Base-by-base conservation (phyloP, 2,329 filamentous ascomycete genomes). In the Trichothecium sympodiale region DNA sequence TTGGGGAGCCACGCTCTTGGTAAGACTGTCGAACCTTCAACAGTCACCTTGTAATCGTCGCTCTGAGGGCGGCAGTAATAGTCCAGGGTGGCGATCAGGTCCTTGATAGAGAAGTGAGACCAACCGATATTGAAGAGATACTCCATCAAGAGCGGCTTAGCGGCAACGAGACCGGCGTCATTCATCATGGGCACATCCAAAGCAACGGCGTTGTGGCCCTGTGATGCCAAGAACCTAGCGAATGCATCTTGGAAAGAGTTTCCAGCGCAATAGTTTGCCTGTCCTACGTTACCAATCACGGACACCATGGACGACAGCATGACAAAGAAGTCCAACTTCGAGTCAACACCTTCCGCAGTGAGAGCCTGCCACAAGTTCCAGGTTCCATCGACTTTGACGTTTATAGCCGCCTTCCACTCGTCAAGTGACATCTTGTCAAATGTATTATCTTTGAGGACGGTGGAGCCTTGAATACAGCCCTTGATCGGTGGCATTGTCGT, bases 311-410 rank as follows among this genome's bases (percentile, higher is more conserved):
- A 65, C 2, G 57, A 61, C 4, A 59, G 39, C 42, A 56, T 44
- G 33, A 59, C 37, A 41, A 62, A 64, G 46, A 67, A 64, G 43
- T 61, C 57, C 10, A 61, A 37, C 6, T 5, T 39, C 36, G n/a
- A 23, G 16, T 17, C 13, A 14, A 28, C 14, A 33, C 18, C 26
- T 3, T 14, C 14, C 29, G 29, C 9, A 17, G 29, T 31, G 9
- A 49, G 35, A 31, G 31, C 23, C 17, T 53, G 34, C 41, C 67
- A 58, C 5, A 68, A 47, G 36, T 69, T 68, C 55, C 53, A 59
- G 4, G 60, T 61, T 5, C 62, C 64, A 8, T 50, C 36, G 1
- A 61, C 52, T 44, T 69, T 69, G 4, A 61, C 59, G 2, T 41
- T 41, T 3, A 61, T 43, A 3, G 54, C 46, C 2, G 43, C 41